Conservation (phyloP, 257 asterid genomes). For the Solanum pimpinellifolium region DNA sequence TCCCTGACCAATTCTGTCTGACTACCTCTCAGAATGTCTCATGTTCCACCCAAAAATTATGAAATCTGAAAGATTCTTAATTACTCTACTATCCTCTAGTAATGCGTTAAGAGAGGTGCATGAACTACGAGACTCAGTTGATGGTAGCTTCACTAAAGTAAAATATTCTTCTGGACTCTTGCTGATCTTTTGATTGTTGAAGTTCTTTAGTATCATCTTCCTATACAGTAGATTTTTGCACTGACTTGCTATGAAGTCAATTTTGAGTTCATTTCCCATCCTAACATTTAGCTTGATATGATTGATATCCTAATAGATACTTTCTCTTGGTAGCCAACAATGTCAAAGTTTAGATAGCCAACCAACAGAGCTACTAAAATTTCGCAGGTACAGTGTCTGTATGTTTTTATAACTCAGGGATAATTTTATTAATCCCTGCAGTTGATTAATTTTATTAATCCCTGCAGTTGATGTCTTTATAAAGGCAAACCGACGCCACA, state of each 20-base stretch:
- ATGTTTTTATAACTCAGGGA: not conserved
- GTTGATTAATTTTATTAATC: not conserved
- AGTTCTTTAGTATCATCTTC: not conserved
- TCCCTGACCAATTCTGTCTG: not conserved
- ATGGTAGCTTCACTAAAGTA: too few relatives aligned
- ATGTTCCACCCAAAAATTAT: not conserved
- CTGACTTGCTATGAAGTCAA: not conserved
- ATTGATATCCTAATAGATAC: not conserved
- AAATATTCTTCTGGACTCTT: not conserved
- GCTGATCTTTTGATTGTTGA: not conserved
- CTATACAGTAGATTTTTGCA: not conserved
- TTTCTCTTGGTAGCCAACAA: too few relatives aligned
- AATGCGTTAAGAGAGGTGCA: not conserved
- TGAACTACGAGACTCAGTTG: not conserved
- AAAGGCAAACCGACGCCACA: not conserved
- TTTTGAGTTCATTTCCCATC: not conserved
- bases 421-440: too few relatives aligned
- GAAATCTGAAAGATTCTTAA: not conserved
- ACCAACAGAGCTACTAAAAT: not conserved
- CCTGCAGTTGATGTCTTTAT: not conserved
- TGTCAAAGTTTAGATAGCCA: not conserved
- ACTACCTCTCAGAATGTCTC: not conserved
- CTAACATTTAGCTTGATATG: not conserved
- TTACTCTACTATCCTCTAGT: not conserved
- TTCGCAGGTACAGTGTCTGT: conserved; percentile 24